These are phyloP conservation scores for Lipomyces chichibuensis DNA, from an alignment of 805 yeast genomes.

Conservation along the genomic window DNA sequence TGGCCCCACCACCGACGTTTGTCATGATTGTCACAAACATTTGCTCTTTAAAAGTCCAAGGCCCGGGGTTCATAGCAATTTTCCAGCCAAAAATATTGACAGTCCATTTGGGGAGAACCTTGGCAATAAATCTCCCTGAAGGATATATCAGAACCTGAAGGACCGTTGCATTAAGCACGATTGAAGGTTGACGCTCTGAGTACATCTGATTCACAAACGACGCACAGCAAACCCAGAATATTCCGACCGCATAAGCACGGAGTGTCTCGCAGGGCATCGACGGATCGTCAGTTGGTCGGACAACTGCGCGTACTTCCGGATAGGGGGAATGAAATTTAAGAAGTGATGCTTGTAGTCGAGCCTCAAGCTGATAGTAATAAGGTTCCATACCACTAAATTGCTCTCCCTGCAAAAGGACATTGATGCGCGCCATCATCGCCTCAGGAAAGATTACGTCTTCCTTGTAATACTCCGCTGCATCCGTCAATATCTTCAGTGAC, in stretches of 20 bases:
- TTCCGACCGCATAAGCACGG: conserved; percentile 56
- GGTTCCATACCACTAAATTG: background rate
- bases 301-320: conserved; percentile 67
- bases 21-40: conserved; percentile 57
- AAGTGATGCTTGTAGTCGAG: conserved; percentile 42
- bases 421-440: conserved; percentile 44
- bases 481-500: conserved; percentile 46
- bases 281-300: conserved; percentile 50
- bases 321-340: conserved; percentile 56
- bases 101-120: conserved; percentile 20
- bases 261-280: conserved; percentile 53
- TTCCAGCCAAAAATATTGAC: conserved; percentile 42
- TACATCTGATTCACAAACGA: conserved; percentile 60
- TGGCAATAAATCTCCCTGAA: conserved; percentile 50
- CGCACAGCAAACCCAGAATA: conserved; percentile 58
- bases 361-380: conserved; percentile 36
- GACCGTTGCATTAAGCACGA: conserved; percentile 60
- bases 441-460: conserved; percentile 53
- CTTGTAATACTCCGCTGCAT: conserved; percentile 46
- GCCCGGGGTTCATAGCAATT: conserved; percentile 58
- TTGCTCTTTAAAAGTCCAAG: conserved; percentile 65
- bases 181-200: conserved; percentile 58
- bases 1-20: conserved; percentile 21
- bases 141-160: conserved; percentile 70
- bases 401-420: conserved; percentile 24